Evolutionary conservation across 2,329 filamentous ascomycete genomes (phyloP).

Genomic region (Epichloe bromicola): DNA sequence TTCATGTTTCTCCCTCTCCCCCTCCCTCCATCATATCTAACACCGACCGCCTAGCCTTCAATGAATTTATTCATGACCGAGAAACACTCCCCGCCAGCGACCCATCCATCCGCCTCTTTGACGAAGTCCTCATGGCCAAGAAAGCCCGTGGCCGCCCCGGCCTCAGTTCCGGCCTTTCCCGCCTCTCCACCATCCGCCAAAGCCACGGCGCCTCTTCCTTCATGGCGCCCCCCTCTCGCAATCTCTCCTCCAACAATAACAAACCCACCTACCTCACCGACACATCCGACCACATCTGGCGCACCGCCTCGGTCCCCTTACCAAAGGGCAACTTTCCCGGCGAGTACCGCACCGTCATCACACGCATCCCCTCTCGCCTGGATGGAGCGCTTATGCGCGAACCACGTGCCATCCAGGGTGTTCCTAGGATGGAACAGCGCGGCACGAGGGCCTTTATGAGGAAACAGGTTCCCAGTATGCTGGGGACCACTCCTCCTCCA

Average conservation of each 20-base stretch:
- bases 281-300: constrained; percentile 68
- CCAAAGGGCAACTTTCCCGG: constrained; percentile 49
- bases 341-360: constrained; percentile 47
- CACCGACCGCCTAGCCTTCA: constrained; percentile 34
- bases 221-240: constrained; percentile 22
- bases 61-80: constrained; percentile 74
- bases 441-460: constrained; percentile 35
- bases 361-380: constrained; percentile 65
- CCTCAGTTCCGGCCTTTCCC: constrained; percentile 51
- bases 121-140: constrained; percentile 75
- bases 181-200: constrained; percentile 45
- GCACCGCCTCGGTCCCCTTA: constrained; percentile 48
- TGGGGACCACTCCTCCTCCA: constrained; percentile 28
- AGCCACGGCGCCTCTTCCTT: constrained; percentile 34
- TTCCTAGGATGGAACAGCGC: constrained; percentile 51
- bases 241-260: constrained; percentile 22
- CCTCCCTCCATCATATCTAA: neutral
- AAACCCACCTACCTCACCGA: constrained; percentile 53
- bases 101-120: constrained; percentile 61
- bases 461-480: constrained; percentile 42
- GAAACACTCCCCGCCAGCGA: constrained; percentile 52
- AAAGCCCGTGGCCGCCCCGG: constrained; percentile 51
- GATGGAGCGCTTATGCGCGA: constrained; percentile 85
- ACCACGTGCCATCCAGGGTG: constrained; percentile 76
- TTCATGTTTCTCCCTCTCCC: neutral